Evolutionary conservation across 495 filamentous ascomycete genomes (phyloP).

Genomic region (Bombardia bombarda): DNA sequence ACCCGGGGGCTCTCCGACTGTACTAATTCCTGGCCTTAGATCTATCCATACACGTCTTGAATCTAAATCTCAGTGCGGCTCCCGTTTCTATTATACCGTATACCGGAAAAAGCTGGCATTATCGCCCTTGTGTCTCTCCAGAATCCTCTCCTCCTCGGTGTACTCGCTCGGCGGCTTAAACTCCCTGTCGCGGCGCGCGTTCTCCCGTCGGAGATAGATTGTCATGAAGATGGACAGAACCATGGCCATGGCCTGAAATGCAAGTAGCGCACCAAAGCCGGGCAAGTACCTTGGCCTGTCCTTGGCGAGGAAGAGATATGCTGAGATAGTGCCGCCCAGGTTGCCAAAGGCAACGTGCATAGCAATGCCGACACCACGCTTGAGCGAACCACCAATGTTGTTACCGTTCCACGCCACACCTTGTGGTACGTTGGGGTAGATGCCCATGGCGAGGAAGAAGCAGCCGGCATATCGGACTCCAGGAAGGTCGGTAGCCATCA

Average conservation of each 20-base stretch:
- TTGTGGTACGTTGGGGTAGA: slow-evolving; percentile 68
- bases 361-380: slow-evolving; percentile 72
- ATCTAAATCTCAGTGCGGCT: too few relatives aligned
- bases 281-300: slow-evolving; percentile 52
- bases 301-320: slow-evolving; percentile 56
- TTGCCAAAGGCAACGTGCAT: slow-evolving; percentile 78
- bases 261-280: slow-evolving; percentile 50
- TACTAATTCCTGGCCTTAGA: too few relatives aligned
- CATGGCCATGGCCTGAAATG: slow-evolving; percentile 36
- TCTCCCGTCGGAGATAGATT: slow-evolving; percentile 53
- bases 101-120: slow-evolving; percentile 48
- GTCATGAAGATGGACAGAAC: slow-evolving; percentile 46
- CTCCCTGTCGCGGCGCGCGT: slow-evolving; percentile 42
- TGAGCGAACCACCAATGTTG: slow-evolving; percentile 74
- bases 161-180: slow-evolving; percentile 38
- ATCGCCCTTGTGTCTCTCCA: slow-evolving; percentile 42
- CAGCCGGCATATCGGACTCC: slow-evolving; percentile 63
- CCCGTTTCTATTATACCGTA: slow-evolving; percentile 40
- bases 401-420: slow-evolving; percentile 75
- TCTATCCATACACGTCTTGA: too few relatives aligned
- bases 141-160: slow-evolving; percentile 35
- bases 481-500: slow-evolving; percentile 46
- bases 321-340: slow-evolving; percentile 62
- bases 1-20: too few relatives aligned
- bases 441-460: slow-evolving; percentile 57